Evolutionary conservation across 768 basidiomycete genomes (phyloP).

Genomic region (Suillus alpinus): DNA sequence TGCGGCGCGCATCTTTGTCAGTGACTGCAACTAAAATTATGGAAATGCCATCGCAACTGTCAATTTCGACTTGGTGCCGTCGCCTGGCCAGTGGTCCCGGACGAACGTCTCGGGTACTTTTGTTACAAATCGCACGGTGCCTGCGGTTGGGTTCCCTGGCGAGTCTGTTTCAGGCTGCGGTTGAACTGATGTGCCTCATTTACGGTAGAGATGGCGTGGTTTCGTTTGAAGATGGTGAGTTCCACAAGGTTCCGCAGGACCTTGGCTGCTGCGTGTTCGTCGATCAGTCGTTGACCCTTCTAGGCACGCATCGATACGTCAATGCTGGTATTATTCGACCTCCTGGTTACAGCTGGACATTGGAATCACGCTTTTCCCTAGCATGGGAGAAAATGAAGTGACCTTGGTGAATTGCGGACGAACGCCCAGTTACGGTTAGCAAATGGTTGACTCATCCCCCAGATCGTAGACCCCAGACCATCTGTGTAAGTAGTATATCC

Average conservation of each 20-base stretch:
- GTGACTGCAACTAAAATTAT: conserved; percentile 53
- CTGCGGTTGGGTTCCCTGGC: conserved; percentile 6
- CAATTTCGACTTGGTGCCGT: conserved; percentile 43
- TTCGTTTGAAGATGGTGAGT: conserved; percentile 58
- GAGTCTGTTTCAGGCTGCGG: background rate
- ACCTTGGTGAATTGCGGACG: conserved; percentile 36
- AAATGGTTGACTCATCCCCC: background rate
- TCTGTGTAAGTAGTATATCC: background rate
- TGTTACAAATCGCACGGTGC: conserved; percentile 26
- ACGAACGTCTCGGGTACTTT: conserved; percentile 23
- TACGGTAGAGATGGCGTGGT: conserved; percentile 58
- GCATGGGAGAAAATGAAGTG: conserved; percentile 42
- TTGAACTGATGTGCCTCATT: conserved; percentile 24
- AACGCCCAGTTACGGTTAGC: background rate
- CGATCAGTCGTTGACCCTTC: background rate
- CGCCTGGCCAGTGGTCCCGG: conserved; percentile 33
- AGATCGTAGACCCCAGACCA: too few relatives aligned
- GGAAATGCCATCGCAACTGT: conserved; percentile 40
- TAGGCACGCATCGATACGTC: conserved; percentile 40
- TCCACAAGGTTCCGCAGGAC: background rate
- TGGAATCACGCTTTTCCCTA: conserved; percentile 62
- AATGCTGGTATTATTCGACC: conserved; percentile 33
- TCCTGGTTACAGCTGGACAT: conserved; percentile 58
- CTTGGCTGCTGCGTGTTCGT: background rate
- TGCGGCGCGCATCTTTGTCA: conserved; percentile 51